Conservation (phyloP, 2,329 filamentous ascomycete genomes). For the Chaetomiaceae sp. region DNA sequence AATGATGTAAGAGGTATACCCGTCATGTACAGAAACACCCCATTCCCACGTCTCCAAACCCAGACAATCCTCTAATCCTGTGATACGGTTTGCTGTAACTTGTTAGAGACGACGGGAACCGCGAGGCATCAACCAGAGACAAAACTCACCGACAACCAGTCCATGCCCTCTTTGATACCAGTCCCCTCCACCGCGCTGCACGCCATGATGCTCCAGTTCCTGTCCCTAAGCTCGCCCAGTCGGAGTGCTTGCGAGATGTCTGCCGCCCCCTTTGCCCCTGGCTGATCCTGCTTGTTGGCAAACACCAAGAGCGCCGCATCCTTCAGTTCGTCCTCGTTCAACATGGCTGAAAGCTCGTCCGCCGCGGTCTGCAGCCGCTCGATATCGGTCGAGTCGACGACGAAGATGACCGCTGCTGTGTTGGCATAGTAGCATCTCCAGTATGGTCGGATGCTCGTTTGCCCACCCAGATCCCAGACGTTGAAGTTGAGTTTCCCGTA, state of each 20-base stretch:
- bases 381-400: slow-evolving; percentile 97
- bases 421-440: slow-evolving; percentile 99
- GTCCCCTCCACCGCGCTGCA: slow-evolving; percentile 94
- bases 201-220: slow-evolving; percentile 99
- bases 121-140: background rate
- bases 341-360: slow-evolving; percentile 89
- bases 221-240: slow-evolving; percentile 84
- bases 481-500: slow-evolving; percentile 99
- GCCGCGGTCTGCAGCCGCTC: slow-evolving; percentile 88
- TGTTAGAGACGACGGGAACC: slow-evolving; percentile 19
- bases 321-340: slow-evolving; percentile 93
- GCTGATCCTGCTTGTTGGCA: slow-evolving; percentile 98
- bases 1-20: slow-evolving; percentile 19
- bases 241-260: slow-evolving; percentile 94
- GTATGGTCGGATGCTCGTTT: slow-evolving; percentile 98
- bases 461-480: slow-evolving; percentile 96
- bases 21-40: slow-evolving; percentile 24
- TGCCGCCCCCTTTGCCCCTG: slow-evolving; percentile 90
- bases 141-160: slow-evolving; percentile 82
- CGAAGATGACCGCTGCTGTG: slow-evolving; percentile 96
- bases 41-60: slow-evolving; percentile 3
- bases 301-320: slow-evolving; percentile 92
- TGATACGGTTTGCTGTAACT: slow-evolving; percentile 38
- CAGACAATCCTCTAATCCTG: slow-evolving; percentile 33
- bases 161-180: slow-evolving; percentile 96